Percentiles rank a stretch among this genome's conserved stretches.
Conservation (phyloP, 2,329 filamentous ascomycete species). For the Talaromyces sp. region DNA sequence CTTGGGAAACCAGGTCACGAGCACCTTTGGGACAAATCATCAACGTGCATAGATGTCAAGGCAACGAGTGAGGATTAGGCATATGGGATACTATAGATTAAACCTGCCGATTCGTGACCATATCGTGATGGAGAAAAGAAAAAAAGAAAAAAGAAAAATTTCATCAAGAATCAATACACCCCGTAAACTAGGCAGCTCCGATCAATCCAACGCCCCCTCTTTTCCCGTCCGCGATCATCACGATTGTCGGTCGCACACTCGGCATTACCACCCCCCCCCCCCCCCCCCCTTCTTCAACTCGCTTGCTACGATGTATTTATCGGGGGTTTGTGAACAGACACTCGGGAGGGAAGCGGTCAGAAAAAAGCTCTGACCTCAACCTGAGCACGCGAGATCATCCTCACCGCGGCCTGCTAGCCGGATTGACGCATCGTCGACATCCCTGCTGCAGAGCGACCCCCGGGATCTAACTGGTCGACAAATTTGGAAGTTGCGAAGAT, state of each 20-base stretch:
- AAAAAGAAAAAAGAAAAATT: not conserved
- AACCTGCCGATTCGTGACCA: no score
- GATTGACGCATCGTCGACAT: not conserved
- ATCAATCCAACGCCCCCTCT: constrained; percentile 3
- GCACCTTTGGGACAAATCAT: not conserved
- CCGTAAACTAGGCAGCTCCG: not conserved
- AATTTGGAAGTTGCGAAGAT: constrained; percentile 1
- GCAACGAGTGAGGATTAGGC: constrained; percentile 3
- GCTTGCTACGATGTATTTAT: constrained; percentile 5
- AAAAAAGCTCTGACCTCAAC: constrained; percentile 13
- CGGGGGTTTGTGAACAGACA: constrained; percentile 3
- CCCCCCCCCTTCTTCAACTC: constrained; percentile 4
- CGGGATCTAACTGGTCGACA: not conserved
- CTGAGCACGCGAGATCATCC: constrained; percentile 17
- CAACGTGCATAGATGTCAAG: not conserved
- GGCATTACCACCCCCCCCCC: no score
- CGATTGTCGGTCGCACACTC: constrained; percentile 22
- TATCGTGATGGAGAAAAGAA: not conserved
- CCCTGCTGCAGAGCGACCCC: not conserved
- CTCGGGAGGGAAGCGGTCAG: constrained; percentile 14
- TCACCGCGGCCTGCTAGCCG: not conserved
- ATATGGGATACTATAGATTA: no score
- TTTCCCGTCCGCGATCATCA: constrained; percentile 27
- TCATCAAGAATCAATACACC: not conserved
- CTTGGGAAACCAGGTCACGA: not conserved